phyloP scores from a whole-genome alignment of 495 filamentous ascomycete species.

The Xanthoparmelia taractica region DNA sequence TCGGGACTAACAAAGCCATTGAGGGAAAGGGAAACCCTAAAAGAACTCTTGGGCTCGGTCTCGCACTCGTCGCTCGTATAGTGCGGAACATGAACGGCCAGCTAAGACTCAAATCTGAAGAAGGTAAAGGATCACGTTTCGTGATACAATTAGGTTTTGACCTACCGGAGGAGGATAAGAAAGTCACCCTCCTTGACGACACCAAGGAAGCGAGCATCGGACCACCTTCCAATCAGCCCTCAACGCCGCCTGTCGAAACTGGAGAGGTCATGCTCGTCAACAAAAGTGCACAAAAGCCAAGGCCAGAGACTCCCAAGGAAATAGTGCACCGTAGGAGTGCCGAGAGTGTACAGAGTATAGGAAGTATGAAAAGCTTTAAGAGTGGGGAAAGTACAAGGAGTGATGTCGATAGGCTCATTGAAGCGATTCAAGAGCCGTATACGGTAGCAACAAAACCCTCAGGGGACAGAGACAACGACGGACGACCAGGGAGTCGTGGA shows the following conservation, averaged over 20 bases:
- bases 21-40: constrained; percentile 28
- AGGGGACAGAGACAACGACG: constrained; percentile 24
- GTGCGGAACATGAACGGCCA: constrained; percentile 89
- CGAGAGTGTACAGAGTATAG: constrained; percentile 29
- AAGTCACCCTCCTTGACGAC: constrained; percentile 10
- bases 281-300: constrained; percentile 24
- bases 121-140: constrained; percentile 78
- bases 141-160: constrained; percentile 63
- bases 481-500: constrained; percentile 18
- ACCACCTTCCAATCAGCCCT: constrained; percentile 21
- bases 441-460: constrained; percentile 29
- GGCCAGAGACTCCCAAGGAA: constrained; percentile 11
- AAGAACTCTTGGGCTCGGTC: constrained; percentile 65
- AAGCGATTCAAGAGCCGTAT: constrained; percentile 60
- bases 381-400: constrained; percentile 51
- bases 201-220: constrained; percentile 7
- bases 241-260: constrained; percentile 31
- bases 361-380: constrained; percentile 44
- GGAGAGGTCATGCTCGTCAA: constrained; percentile 52
- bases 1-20: constrained; percentile 16
- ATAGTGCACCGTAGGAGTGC: constrained; percentile 31
- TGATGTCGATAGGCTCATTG: constrained; percentile 67
- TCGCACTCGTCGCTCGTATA: constrained; percentile 79
- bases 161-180: constrained; percentile 43
- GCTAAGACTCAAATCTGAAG: constrained; percentile 76